Evolutionary conservation across 345 rosid genomes (phyloP).

Genomic region (Corchorus capsularis): DNA sequence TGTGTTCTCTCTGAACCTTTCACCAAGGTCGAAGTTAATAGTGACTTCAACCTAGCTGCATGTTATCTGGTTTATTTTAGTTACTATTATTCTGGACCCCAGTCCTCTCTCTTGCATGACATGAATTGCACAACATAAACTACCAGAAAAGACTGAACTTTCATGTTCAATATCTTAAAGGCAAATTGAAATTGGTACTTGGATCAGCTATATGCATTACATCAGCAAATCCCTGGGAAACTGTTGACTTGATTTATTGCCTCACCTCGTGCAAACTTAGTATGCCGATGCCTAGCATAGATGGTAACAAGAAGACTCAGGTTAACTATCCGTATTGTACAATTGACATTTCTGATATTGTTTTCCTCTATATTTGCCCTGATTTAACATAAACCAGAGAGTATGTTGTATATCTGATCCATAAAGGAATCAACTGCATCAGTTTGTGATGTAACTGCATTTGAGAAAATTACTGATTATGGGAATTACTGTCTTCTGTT

Average conservation of each 20-base stretch:
- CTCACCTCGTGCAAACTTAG: background rate
- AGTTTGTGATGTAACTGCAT: background rate
- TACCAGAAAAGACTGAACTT: background rate
- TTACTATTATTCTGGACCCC: background rate
- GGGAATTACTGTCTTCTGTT: constrained; percentile 7
- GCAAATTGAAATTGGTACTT: background rate
- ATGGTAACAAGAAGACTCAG: background rate
- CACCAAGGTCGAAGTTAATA: background rate
- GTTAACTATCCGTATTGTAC: background rate
- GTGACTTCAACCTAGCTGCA: background rate
- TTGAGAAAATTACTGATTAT: background rate
- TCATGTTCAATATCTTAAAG: background rate
- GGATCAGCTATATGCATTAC: background rate
- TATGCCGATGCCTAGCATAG: background rate
- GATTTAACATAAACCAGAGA: background rate
- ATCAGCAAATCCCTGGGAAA: background rate
- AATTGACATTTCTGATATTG: background rate
- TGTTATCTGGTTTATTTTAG: background rate
- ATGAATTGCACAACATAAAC: background rate
- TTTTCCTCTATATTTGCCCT: background rate
- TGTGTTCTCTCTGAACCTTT: background rate
- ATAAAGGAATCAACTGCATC: background rate
- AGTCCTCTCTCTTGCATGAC: background rate
- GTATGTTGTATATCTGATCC: background rate
- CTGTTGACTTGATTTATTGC: background rate